Evolutionary conservation across 2,329 filamentous ascomycete species (phyloP).

Genomic region (Neonectria magnoliae): DNA sequence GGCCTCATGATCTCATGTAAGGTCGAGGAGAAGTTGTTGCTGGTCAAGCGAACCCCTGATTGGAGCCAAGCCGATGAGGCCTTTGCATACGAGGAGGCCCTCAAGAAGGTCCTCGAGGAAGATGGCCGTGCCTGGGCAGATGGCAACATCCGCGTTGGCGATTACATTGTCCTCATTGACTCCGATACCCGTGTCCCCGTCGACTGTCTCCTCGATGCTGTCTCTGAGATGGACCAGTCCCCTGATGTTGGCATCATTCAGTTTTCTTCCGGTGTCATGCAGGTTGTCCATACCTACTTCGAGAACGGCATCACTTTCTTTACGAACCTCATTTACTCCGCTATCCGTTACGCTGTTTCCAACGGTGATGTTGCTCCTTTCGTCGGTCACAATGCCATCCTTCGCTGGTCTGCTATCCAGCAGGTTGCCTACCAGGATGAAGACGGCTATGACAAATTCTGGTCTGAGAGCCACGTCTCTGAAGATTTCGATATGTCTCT

Average conservation of each 20-base stretch:
- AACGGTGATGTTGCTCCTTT: constrained; percentile 82
- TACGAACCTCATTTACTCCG: constrained; percentile 79
- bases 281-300: constrained; percentile 78
- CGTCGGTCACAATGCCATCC: constrained; percentile 82
- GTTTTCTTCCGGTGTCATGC: constrained; percentile 81
- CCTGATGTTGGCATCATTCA: constrained; percentile 83
- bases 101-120: constrained; percentile 73
- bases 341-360: constrained; percentile 80
- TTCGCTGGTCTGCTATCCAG: constrained; percentile 80
- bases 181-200: constrained; percentile 81
- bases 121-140: constrained; percentile 81
- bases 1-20: constrained; percentile 73
- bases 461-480: constrained; percentile 82
- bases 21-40: constrained; percentile 74
- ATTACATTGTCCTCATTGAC: constrained; percentile 81
- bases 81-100: constrained; percentile 70
- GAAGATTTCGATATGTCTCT: constrained; percentile 87
- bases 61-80: constrained; percentile 78
- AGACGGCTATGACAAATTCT: constrained; percentile 81
- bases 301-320: constrained; percentile 78
- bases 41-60: constrained; percentile 63
- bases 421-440: constrained; percentile 76
- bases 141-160: constrained; percentile 85
- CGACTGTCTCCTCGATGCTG: constrained; percentile 81
- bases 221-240: constrained; percentile 83